Base-by-base conservation (phyloP, 495 filamentous ascomycete genomes). In the Penicillium simplicissimum region DNA sequence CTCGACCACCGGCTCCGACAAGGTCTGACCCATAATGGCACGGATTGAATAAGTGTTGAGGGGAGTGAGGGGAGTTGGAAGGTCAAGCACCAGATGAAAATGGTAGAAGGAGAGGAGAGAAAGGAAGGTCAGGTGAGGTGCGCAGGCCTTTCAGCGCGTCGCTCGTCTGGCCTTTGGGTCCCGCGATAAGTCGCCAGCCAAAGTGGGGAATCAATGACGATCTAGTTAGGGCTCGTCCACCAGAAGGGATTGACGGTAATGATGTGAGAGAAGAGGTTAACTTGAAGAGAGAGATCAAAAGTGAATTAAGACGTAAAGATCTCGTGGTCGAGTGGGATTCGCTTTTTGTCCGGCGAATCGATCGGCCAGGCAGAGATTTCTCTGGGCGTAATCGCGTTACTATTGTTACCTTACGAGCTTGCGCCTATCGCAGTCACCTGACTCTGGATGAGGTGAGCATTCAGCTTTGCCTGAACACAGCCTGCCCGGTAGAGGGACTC, bases 1-100 rank as follows among this genome's bases (percentile, higher is more conserved):
- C 71, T 98, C 95, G 65, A 96, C 89, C 68, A 98, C 94, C 54
- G 95, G 95, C 84, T 98, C 96, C 74, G 95, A 98, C 72, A 98
- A 88, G 75, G 95, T 98, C 85, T 98, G 95, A 86, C 95, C 95
- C 95, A 98, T 98, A 52, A 60, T 72, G 67, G 57, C 67, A 67
- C 65, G 57, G 60, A 70, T 68, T 67, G 61, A 66, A 72, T 80
- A 61, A 55, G 19, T 19, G 31, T 34, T 40, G 40, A 43, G 55
- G 52, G 62, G 60, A 57, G 53, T 23, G 38, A 25, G 34, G 49
- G 40, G 59, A 52, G 51, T 57, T 57, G 62, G 57, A 63, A 53
- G 62, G 53, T 25, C 42, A 57, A 68, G 64, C 55, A 63, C 58
- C 59, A 61, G 55, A 65, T 65, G 69, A 68, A 61, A 68, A 61